Conservation (phyloP, 768 basidiomycete species). For the Tulasnella sp. region DNA sequence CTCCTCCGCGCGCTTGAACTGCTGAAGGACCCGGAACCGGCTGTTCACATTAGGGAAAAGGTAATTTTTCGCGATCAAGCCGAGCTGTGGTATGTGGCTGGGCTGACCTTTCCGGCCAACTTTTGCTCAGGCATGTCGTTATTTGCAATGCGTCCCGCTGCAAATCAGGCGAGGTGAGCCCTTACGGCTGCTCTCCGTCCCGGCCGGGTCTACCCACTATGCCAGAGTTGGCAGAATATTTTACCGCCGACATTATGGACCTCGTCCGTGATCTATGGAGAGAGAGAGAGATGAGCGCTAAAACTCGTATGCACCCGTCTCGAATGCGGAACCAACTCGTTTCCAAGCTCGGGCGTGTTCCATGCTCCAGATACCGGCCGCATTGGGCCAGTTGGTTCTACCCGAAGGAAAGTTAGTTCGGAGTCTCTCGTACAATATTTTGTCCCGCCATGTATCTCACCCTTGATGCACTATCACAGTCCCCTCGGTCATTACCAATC, state of each 20-base stretch:
- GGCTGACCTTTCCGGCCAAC: conserved; percentile 39
- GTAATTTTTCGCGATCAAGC: background rate
- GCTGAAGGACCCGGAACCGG: conserved; percentile 49
- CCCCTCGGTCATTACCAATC: conserved; percentile 45
- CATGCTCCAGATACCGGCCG: conserved; percentile 49
- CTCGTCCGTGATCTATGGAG: background rate
- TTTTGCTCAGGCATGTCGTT: conserved; percentile 43
- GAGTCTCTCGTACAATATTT: background rate
- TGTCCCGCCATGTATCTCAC: conserved; percentile 33
- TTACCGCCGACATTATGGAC: conserved; percentile 9
- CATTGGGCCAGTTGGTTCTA: conserved; percentile 47
- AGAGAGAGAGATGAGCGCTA: no score
- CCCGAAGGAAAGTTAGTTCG: background rate
- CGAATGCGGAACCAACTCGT: conserved; percentile 29
- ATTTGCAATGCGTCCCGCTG: conserved; percentile 13
- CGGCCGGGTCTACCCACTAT: conserved; percentile 37
- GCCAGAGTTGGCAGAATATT: conserved; percentile 40
- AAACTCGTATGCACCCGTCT: no score
- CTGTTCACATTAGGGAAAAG: conserved; percentile 32
- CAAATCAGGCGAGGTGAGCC: conserved; percentile 33
- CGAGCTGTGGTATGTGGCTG: background rate
- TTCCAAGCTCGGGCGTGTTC: conserved; percentile 49
- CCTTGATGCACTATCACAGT: conserved; percentile 46
- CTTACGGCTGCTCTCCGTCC: background rate
- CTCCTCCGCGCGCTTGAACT: conserved; percentile 44